phyloP scores from a whole-genome alignment of 352 stramenopile species.

The Globisporangium abappressorium region DNA sequence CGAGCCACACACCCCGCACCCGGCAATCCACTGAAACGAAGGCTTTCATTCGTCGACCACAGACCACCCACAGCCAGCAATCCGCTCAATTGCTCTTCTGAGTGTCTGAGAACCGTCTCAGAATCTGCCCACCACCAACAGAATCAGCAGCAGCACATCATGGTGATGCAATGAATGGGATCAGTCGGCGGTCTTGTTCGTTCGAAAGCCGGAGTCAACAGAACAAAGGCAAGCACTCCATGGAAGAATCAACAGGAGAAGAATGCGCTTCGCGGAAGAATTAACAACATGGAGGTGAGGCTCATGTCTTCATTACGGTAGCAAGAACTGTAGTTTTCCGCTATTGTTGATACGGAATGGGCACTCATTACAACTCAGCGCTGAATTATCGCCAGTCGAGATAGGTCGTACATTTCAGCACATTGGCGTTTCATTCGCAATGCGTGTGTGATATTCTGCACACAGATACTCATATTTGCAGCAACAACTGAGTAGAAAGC shows the following conservation, averaged over 20 bases:
- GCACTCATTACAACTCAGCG: too few relatives aligned
- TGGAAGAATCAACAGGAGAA: not conserved
- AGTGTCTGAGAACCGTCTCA: not conserved
- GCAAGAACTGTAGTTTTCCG: not conserved
- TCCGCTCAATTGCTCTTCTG: not conserved
- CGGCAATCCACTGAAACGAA: conserved; percentile 3
- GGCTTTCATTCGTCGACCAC: not conserved
- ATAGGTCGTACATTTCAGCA: not conserved
- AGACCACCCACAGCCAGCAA: not conserved
- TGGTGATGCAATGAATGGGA: not conserved
- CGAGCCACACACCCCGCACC: conserved; percentile 1
- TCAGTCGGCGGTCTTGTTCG: not conserved
- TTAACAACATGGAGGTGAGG: not conserved
- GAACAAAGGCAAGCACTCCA: not conserved
- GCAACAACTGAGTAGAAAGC: not conserved
- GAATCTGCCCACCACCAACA: not conserved
- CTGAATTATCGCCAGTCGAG: not conserved
- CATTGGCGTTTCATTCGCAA: not conserved
- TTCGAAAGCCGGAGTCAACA: not conserved
- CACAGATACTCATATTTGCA: not conserved
- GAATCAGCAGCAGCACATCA: not conserved
- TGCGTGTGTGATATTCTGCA: not conserved
- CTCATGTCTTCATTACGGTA: too few relatives aligned
- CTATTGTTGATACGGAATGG: not conserved
- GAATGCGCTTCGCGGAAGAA: not conserved